These are phyloP conservation scores for Hypoxylon fuscum DNA, from an alignment of 495 filamentous ascomycete genomes.

Conservation along the genomic window DNA sequence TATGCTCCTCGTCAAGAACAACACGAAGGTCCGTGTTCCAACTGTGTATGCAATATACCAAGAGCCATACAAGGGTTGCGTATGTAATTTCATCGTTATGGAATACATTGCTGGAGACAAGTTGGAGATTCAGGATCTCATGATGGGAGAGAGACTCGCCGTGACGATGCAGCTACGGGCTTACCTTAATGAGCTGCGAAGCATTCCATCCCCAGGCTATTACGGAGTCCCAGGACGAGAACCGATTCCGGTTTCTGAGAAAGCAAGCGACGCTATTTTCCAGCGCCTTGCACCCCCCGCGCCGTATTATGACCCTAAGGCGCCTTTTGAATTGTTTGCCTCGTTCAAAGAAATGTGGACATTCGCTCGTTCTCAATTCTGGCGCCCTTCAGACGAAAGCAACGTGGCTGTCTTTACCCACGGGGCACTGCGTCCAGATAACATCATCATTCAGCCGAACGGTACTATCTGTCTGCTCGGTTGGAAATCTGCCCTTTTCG, in stretches of 20 bases:
- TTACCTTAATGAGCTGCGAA: not conserved
- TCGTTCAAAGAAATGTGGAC: not conserved
- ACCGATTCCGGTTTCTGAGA: not conserved
- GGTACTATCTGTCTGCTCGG: not conserved
- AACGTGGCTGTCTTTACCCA: not conserved
- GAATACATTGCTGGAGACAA: not conserved
- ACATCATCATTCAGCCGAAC: not conserved
- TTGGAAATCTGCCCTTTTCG: not conserved
- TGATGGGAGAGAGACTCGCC: not conserved
- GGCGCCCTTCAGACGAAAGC: not conserved
- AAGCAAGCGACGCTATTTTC: not conserved
- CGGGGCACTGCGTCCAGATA: not conserved
- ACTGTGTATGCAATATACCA: conserved; percentile 54
- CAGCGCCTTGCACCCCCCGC: too few relatives aligned
- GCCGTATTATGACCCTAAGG: too few relatives aligned
- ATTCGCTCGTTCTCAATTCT: not conserved
- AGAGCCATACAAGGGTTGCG: conserved; percentile 27
- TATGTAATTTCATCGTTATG: not conserved
- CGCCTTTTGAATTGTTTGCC: not conserved
- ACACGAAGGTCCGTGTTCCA: conserved; percentile 48
- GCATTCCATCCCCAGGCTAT: not conserved
- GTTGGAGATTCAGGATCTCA: not conserved
- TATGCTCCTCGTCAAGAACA: conserved; percentile 41
- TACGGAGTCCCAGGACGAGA: not conserved
- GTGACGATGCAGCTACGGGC: not conserved